A percentile compares a stretch with the other conserved stretches of the same genome.
These are phyloP conservation scores for Lepidopterella palustris DNA, from an alignment of 495 filamentous ascomycete genomes.

Conservation along the genomic window DNA sequence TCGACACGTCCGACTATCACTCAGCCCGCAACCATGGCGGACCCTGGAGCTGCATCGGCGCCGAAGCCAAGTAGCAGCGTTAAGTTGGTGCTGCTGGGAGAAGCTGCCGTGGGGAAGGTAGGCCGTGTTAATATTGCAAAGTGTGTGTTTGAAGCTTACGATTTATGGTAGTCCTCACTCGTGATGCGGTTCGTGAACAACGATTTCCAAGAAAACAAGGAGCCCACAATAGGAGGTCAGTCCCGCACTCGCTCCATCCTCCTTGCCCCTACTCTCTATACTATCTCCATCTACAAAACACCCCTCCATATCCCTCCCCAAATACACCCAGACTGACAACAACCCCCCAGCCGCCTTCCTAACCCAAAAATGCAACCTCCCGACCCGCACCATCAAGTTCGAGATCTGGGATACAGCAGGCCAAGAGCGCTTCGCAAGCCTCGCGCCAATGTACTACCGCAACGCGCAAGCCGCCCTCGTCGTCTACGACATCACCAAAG, in stretches of 20 bases:
- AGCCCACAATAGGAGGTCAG: slow-evolving; percentile 96
- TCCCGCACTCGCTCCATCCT: slow-evolving; percentile 14
- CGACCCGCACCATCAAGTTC: slow-evolving; percentile 95
- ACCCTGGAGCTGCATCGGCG: slow-evolving; percentile 47
- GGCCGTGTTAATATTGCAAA: slow-evolving; percentile 3
- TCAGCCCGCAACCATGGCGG: slow-evolving; percentile 32
- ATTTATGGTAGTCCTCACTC: slow-evolving; percentile 70
- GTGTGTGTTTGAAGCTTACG: slow-evolving; percentile 13
- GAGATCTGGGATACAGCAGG: slow-evolving; percentile 99
- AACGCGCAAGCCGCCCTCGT: slow-evolving; percentile 98
- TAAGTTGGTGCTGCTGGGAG: slow-evolving; percentile 93
- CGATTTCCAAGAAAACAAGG: slow-evolving; percentile 99
- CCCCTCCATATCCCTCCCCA: not conserved
- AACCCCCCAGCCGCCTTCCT: slow-evolving; percentile 75
- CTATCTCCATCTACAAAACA: not conserved
- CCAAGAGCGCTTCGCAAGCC: slow-evolving; percentile 93
- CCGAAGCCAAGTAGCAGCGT: slow-evolving; percentile 98
- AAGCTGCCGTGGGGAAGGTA: slow-evolving; percentile 98
- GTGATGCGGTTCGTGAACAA: slow-evolving; percentile 99
- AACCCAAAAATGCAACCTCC: slow-evolving; percentile 96
- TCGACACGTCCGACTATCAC: not conserved
- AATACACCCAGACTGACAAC: slow-evolving; percentile 1
- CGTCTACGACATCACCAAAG: slow-evolving; percentile 97
- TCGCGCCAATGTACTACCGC: slow-evolving; percentile 99
- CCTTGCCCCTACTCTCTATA: not conserved